A percentile compares a stretch with the other conserved stretches of the same genome.
Conservation (phyloP, 2,329 filamentous ascomycete species). For the Aureobasidium sp. region DNA sequence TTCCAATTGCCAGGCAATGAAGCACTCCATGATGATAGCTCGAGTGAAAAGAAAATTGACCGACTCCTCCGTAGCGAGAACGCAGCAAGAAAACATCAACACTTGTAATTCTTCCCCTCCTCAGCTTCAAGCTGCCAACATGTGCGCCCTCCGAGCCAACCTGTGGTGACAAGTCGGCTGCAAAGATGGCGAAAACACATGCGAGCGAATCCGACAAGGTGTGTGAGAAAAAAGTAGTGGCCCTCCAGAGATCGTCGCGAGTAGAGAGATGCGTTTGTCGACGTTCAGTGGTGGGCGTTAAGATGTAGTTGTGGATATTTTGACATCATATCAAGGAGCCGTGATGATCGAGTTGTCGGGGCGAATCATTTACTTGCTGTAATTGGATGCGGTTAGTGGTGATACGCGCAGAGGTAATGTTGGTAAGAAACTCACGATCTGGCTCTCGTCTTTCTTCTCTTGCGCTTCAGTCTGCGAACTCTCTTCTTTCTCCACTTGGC, state of each 20-base stretch:
- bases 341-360: slow-evolving; percentile 26
- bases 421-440: slow-evolving; percentile 88
- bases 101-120: background rate
- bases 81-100: background rate
- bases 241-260: slow-evolving; percentile 6
- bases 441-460: slow-evolving; percentile 99
- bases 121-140: slow-evolving; percentile 15
- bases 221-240: slow-evolving; percentile 6
- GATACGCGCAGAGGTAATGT: background rate
- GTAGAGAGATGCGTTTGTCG: slow-evolving; percentile 9
- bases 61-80: background rate
- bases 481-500: slow-evolving; percentile 99
- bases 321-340: background rate
- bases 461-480: slow-evolving; percentile 97
- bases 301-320: background rate
- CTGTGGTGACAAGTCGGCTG: background rate
- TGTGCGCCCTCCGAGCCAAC: slow-evolving; percentile 11
- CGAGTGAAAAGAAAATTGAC: slow-evolving; percentile 13
- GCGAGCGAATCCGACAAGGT: slow-evolving; percentile 14
- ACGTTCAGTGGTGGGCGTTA: slow-evolving; percentile 6
- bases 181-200: slow-evolving; percentile 13
- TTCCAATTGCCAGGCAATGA: slow-evolving; percentile 10
- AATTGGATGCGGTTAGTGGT: slow-evolving; percentile 18
- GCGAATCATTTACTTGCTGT: slow-evolving; percentile 44
- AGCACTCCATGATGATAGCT: slow-evolving; percentile 13